Conservation (phyloP, 495 filamentous ascomycete genomes). For the Lindgomyces ingoldianus region DNA sequence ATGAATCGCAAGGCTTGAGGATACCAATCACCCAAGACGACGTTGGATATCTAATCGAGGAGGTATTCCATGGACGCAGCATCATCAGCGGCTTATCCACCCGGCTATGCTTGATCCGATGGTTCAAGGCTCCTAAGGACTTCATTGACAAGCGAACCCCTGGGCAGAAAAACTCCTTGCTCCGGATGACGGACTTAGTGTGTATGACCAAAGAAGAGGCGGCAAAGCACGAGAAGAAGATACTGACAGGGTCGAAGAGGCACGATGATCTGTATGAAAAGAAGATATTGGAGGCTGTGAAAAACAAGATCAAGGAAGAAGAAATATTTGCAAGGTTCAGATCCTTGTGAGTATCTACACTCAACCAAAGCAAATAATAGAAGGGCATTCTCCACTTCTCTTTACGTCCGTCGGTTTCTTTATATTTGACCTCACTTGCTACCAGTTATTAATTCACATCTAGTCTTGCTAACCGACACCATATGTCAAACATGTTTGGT, state of each 20-base stretch:
- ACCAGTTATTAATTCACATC: too few species aligned
- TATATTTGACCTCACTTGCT: too few species aligned
- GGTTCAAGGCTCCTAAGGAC: slow-evolving; percentile 62
- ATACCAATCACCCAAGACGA: slow-evolving; percentile 77
- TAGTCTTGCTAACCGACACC: too few species aligned
- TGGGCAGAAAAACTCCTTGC: slow-evolving; percentile 68
- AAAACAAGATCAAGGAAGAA: slow-evolving; percentile 63
- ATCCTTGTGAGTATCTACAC: slow-evolving; percentile 6
- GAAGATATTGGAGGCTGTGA: slow-evolving; percentile 63
- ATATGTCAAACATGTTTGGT: too few species aligned
- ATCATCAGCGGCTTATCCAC: slow-evolving; percentile 77
- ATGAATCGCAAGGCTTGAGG: slow-evolving; percentile 69
- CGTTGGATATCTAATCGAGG: slow-evolving; percentile 83
- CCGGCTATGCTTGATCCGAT: slow-evolving; percentile 72
- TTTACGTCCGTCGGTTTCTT: too few species aligned
- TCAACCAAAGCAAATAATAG: too few species aligned
- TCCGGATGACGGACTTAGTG: slow-evolving; percentile 73
- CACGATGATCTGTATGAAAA: slow-evolving; percentile 72
- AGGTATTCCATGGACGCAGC: slow-evolving; percentile 83
- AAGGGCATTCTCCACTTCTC: too few species aligned
- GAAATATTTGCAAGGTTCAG: slow-evolving; percentile 41
- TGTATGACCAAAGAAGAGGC: slow-evolving; percentile 97
- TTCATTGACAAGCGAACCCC: slow-evolving; percentile 42
- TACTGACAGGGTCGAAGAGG: slow-evolving; percentile 68
- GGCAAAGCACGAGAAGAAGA: slow-evolving; percentile 73